These are phyloP conservation scores for Vitis hybrid DNA, from an alignment of 177 flowering plant genomes.

Conservation along the genomic window DNA sequence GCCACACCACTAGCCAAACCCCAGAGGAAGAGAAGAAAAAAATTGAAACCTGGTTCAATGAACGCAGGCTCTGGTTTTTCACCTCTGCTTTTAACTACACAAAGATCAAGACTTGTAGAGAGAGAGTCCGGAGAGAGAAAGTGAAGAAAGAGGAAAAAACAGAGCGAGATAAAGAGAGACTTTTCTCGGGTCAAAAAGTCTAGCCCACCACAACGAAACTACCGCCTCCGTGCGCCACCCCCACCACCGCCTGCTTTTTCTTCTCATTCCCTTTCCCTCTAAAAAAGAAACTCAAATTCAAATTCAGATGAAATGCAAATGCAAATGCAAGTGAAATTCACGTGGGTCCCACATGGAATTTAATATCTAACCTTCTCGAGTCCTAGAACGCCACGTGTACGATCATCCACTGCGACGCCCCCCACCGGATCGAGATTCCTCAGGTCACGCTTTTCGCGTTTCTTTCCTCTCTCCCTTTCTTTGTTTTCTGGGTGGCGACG, in stretches of 20 bases:
- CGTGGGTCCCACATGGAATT: conserved; percentile 7
- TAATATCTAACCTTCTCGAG: conserved; percentile 3
- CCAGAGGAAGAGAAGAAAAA: no score
- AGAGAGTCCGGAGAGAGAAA: conserved; percentile 5
- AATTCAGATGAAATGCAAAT: conserved; percentile 18
- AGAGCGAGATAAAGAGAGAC: conserved; percentile 11
- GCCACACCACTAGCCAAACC: no score
- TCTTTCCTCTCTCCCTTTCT: background rate
- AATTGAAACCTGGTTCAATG: no score
- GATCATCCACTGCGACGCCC: background rate
- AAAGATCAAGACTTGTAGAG: background rate
- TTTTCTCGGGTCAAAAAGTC: conserved; percentile 23
- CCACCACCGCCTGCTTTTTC: conserved; percentile 1
- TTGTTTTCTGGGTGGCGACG: conserved; percentile 11
- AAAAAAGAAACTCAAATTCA: conserved; percentile 17
- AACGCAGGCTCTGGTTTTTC: no score
- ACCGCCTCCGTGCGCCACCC: background rate
- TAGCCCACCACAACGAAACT: conserved; percentile 10
- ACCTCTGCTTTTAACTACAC: background rate
- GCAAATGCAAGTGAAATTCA: conserved; percentile 1
- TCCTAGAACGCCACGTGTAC: conserved; percentile 10
- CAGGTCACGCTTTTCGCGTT: conserved; percentile 25
- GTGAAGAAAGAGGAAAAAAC: background rate
- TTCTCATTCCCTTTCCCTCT: background rate
- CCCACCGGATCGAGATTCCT: conserved; percentile 16